A percentile compares a stretch with the other conserved stretches of the same genome.
Evolutionary conservation across 176 grass and related monocot genomes (phyloP).

Genomic region (Oryza nivara): DNA sequence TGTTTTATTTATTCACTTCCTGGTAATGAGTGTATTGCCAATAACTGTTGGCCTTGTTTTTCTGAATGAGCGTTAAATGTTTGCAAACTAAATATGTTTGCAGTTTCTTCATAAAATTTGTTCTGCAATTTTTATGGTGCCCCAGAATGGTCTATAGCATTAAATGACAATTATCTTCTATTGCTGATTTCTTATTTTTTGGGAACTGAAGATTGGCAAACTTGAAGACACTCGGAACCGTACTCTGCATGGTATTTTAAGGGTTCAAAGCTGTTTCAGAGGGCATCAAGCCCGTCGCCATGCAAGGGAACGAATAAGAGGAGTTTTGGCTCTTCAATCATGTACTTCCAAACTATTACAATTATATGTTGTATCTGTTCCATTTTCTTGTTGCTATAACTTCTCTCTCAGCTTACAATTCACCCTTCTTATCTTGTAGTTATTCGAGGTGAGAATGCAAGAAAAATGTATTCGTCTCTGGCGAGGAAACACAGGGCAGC

Average conservation of each 20-base stretch:
- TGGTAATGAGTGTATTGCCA: constrained; percentile 3
- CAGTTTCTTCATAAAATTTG: not conserved
- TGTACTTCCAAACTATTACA: constrained; percentile 49
- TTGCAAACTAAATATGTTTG: constrained; percentile 2
- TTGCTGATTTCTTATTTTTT: constrained; percentile 24
- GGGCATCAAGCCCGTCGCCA: constrained; percentile 74
- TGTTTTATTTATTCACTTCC: constrained; percentile 20
- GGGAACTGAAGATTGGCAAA: constrained; percentile 69
- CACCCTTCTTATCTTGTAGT: constrained; percentile 47
- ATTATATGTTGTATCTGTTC: constrained; percentile 10
- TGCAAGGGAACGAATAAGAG: constrained; percentile 67
- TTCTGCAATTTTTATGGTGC: not conserved
- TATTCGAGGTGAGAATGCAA: constrained; percentile 81
- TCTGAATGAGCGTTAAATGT: constrained; percentile 23
- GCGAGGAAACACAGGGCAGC: constrained; percentile 68
- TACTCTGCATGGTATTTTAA: constrained; percentile 94
- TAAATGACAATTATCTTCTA: constrained; percentile 28
- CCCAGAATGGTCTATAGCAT: constrained; percentile 20
- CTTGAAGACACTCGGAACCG: constrained; percentile 97
- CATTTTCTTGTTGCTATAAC: not conserved
- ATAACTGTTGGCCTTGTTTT: constrained; percentile 13
- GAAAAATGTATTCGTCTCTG: constrained; percentile 58
- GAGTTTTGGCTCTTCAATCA: constrained; percentile 89
- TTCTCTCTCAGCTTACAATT: constrained; percentile 35
- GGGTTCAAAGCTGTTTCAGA: constrained; percentile 98